Conservation (phyloP, 164 flowering plant genomes). For the Umbilicus rupestris region DNA sequence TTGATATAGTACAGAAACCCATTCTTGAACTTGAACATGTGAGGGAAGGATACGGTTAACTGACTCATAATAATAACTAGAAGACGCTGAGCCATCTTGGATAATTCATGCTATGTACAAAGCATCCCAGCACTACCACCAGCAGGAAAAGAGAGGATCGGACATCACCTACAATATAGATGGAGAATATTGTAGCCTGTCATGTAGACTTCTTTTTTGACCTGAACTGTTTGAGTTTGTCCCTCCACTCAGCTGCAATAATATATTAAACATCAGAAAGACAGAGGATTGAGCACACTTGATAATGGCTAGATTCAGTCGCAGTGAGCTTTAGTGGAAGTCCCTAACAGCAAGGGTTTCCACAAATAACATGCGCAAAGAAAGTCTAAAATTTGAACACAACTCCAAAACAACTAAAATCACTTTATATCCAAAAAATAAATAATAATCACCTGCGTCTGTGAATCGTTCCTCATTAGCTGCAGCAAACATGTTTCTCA, state of each 20-base stretch:
- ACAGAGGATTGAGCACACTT: background rate
- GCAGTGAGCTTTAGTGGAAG: too few species aligned
- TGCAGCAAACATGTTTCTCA: slow-evolving; percentile 10
- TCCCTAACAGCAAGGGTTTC: too few species aligned
- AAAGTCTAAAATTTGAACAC: too few species aligned
- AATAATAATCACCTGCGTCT: slow-evolving; percentile 6
- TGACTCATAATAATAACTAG: background rate
- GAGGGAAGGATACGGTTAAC: background rate
- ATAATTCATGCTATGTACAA: background rate
- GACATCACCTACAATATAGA: background rate
- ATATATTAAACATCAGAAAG: background rate
- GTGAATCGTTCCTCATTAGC: slow-evolving; percentile 6
- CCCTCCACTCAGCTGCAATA: slow-evolving; percentile 7
- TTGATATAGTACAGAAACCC: background rate
- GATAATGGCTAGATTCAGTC: background rate
- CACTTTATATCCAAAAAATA: too few species aligned
- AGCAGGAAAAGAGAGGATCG: background rate
- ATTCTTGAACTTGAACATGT: background rate
- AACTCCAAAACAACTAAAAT: too few species aligned
- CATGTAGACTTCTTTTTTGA: slow-evolving; percentile 1
- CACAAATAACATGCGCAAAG: too few species aligned
- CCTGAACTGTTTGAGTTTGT: slow-evolving; percentile 5
- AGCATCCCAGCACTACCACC: background rate
- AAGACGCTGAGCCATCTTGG: background rate
- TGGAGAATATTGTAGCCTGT: background rate